Evolutionary conservation across 2,329 filamentous ascomycete species (phyloP).

Genomic region (Verticillium longisporum): DNA sequence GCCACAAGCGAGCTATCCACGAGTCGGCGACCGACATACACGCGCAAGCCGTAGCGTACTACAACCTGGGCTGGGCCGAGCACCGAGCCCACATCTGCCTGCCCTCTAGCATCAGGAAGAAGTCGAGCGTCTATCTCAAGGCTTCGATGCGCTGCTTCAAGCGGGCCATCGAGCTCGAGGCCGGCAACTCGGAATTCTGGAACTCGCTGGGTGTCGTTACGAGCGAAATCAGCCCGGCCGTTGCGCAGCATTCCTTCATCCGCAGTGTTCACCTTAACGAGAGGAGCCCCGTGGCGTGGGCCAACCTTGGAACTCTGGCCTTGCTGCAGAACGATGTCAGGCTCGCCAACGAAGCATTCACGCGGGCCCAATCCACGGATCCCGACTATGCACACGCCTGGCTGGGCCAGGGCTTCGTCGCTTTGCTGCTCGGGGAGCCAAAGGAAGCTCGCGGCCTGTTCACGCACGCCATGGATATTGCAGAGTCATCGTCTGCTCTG

Average conservation of each 20-base stretch:
- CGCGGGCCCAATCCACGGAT: constrained; percentile 85
- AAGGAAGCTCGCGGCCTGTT: constrained; percentile 80
- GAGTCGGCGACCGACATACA: constrained; percentile 68
- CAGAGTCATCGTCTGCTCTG: constrained; percentile 66
- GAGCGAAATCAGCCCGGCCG: constrained; percentile 73
- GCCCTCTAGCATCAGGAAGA: constrained; percentile 44
- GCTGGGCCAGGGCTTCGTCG: constrained; percentile 86
- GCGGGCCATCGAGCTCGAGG: constrained; percentile 88
- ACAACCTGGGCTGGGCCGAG: constrained; percentile 94
- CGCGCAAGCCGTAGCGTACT: constrained; percentile 92
- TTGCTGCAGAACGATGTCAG: constrained; percentile 78
- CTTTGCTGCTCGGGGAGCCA: constrained; percentile 65
- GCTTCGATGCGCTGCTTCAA: constrained; percentile 89
- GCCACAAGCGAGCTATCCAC: constrained; percentile 79
- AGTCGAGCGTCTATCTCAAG: constrained; percentile 63
- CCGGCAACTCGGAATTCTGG: constrained; percentile 94
- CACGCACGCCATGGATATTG: constrained; percentile 90
- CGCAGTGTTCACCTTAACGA: constrained; percentile 91
- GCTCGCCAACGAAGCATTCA: constrained; percentile 86
- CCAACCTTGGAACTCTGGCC: constrained; percentile 82
- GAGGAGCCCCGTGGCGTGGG: constrained; percentile 77
- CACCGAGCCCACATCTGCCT: constrained; percentile 70
- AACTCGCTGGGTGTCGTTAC: constrained; percentile 91
- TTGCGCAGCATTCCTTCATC: constrained; percentile 90
- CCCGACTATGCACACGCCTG: constrained; percentile 91